Evolutionary conservation across 352 stramenopile genomes (phyloP), one percentile per base, ranked within the genome.

Genomic region (Pythium angustatum): DNA sequence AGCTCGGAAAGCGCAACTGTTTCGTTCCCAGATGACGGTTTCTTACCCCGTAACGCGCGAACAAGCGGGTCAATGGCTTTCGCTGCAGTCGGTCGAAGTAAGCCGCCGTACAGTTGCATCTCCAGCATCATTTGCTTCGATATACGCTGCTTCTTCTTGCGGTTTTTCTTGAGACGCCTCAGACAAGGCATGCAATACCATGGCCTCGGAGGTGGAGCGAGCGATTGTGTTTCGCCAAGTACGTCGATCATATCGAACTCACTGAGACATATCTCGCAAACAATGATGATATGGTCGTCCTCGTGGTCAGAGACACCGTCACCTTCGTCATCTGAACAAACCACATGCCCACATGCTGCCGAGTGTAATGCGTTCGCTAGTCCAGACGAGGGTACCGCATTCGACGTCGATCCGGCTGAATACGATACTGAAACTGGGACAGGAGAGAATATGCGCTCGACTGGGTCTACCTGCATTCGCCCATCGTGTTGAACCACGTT

Each of bases 121-220:
- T 93, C 86, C 33, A 91, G 62, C 49, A 93, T 71, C 84, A 94
- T 92, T 64, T 93, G 86, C 67, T 91, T 92, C 3, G 84, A 92
- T 27, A 93, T 89, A 0, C 85, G 79, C 54, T 88, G 81, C 40
- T 79, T 87, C 50, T 87, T 91, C 58, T 92, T 94, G 12, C 86
- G 71, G 26, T 85, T 88, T 26, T 84, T 79, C 67, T 94, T 94
- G 8, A 94, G 61, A 15, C 78, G 76, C 19, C 78, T 73, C 1
- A 92, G 55, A 38, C 86, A 94, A 8, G 71, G 69, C 17, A 70
- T 75, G 51, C 84, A 94, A 55, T 89, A 89, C 86, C 86, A 94
- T 6, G 83, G 86, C 10, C 82, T 76, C 51, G 85, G 78, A 11
- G 83, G 81, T 4, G 82, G 62, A 4, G 58, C 56, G 38, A 58